These are phyloP conservation scores for Globisporangium viniferum DNA, from an alignment of 352 stramenopile species.

Conservation along the genomic window DNA sequence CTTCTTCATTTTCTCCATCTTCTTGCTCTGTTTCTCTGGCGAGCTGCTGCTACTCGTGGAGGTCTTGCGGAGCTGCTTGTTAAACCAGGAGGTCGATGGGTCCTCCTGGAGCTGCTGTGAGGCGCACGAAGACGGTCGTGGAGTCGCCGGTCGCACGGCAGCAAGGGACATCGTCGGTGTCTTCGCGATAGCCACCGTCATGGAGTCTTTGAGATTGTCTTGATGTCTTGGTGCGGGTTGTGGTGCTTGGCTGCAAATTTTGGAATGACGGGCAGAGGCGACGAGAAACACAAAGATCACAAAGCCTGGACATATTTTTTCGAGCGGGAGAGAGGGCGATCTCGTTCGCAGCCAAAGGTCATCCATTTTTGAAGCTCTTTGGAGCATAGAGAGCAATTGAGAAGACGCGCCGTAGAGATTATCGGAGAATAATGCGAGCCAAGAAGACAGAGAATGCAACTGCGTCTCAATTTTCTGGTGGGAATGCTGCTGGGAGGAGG, in stretches of 20 bases:
- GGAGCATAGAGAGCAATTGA: background rate
- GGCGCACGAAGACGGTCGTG: background rate
- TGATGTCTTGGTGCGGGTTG: background rate
- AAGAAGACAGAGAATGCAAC: background rate
- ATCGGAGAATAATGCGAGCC: background rate
- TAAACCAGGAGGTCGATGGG: background rate
- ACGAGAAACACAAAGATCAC: background rate
- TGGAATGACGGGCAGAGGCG: background rate
- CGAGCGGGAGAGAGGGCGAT: background rate
- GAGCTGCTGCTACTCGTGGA: background rate
- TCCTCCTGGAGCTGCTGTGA: background rate
- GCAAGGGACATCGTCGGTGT: background rate
- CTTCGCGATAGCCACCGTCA: background rate
- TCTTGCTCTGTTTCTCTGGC: background rate
- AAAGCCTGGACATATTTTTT: background rate
- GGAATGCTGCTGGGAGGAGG: too few relatives aligned
- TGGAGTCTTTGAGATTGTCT: background rate
- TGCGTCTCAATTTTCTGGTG: background rate
- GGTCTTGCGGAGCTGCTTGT: constrained; percentile 1
- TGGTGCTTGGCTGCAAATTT: background rate
- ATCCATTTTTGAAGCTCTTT: background rate
- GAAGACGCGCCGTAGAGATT: background rate
- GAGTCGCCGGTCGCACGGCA: background rate
- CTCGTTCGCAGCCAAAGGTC: background rate
- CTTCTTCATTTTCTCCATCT: background rate